Evolutionary conservation across 2,329 filamentous ascomycete genomes (phyloP).

Genomic region (Colletotrichum gigasporum): DNA sequence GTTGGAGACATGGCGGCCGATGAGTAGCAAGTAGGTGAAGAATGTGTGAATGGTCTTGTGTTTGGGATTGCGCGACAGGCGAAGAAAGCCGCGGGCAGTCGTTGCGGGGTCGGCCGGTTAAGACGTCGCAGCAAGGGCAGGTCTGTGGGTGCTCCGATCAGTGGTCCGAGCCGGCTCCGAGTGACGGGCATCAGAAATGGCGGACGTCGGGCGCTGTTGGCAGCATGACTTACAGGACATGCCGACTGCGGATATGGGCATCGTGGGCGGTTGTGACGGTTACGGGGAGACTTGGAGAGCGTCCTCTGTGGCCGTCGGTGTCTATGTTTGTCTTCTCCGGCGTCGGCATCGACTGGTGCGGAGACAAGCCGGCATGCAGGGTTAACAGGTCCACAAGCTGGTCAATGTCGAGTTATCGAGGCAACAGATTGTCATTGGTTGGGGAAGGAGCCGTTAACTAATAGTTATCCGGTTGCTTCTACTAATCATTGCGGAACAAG

Average conservation of each 20-base stretch:
- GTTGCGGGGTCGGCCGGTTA: constrained; percentile 19
- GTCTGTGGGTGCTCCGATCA: constrained; percentile 12
- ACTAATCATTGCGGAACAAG: too few relatives aligned
- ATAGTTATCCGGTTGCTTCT: too few relatives aligned
- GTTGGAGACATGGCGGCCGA: constrained; percentile 8
- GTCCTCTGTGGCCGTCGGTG: background rate
- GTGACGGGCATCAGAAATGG: background rate
- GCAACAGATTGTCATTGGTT: too few relatives aligned
- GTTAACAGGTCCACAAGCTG: too few relatives aligned
- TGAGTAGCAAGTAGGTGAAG: background rate
- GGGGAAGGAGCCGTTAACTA: too few relatives aligned
- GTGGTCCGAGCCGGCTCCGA: constrained; percentile 13
- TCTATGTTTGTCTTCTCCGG: background rate
- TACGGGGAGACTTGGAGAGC: background rate
- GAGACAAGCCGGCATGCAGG: too few relatives aligned
- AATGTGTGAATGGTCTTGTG: background rate
- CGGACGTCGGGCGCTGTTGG: too few relatives aligned
- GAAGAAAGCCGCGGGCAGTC: background rate
- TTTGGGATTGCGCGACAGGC: background rate
- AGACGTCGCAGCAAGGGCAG: background rate
- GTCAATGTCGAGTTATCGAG: too few relatives aligned
- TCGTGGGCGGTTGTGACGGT: background rate
- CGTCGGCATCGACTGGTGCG: background rate
- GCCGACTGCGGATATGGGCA: background rate
- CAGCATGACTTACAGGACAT: background rate